Evolutionary conservation across 2,329 filamentous ascomycete genomes (phyloP), one percentile per base, ranked within the genome.

Genomic region (Botrytis paeoniae): DNA sequence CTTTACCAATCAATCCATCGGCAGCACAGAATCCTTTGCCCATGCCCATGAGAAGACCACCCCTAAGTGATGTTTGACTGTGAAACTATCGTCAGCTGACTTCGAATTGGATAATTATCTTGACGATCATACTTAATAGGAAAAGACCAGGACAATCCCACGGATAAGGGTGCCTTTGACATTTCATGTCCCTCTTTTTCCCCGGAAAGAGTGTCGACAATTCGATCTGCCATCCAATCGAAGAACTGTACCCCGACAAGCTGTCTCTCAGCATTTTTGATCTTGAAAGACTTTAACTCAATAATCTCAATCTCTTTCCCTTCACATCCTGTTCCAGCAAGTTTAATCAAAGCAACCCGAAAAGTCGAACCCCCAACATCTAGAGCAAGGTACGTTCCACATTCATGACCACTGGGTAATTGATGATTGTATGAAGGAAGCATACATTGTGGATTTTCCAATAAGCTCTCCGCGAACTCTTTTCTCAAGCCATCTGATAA

Each of bases 341-440:
- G 83, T 75, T 90, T 85, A 63, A 92, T 88, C 76, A 92, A 79
- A 9, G 89, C 90, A 43, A 92, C 88, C 70, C 90, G 85, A 74
- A 92, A 82, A 18, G 89, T 92, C 54, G 90, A 92, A 2, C 90
- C 90, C 54, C 90, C 90, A n/a, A 92, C 88, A 79, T 92, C 90
- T 54, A 91, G 83, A 35, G 89, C 88, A 70, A 92, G 82, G 79
- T 86, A 91, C 70, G 85, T 86, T 39, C 90, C 90, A 61, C 79
- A 80, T 78, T 92, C 90, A 64, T 83, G 80, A 69, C 90, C 90
- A n/a, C 82, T 85, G 1, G 90, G 90, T 9, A 92, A 83, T 76
- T 88, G 86, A 77, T 90, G 86, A 82, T 87, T 91, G 82, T 89
- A 91, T 20, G 89, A 91, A 3, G 89, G 89, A 32, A 91, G 84